Base-by-base conservation (phyloP, 2,329 filamentous ascomycete species). In the Sarocladiaceae sp. region DNA sequence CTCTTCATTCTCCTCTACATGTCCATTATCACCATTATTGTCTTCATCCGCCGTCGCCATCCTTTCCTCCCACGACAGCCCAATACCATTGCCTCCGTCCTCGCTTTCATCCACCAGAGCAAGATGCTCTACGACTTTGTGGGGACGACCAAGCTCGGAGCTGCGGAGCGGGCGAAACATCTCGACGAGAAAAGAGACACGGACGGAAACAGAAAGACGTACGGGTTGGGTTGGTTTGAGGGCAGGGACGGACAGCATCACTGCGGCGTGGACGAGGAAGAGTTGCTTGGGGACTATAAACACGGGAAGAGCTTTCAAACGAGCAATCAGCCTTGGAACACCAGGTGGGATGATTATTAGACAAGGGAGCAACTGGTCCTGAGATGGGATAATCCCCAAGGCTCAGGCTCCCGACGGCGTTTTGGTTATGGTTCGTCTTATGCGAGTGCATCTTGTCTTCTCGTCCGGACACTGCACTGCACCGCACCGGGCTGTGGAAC, bases 71-170 rank as follows among this genome's bases (percentile, higher is more conserved):
- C 86, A 1, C 76, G 86, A 4, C 83, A 89, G 66, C 85, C 85
- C 3, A 87, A 82, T 53, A 88, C 85, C 16, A 89, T 91, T 53
- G 81, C 85, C 2, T 82, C 78, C 33, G 78, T 89, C 44, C 69
- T 91, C 44, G 84, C 83, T 0, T 90, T 84, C 56, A 85, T 90
- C 48, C 82, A 90, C 61, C 84, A 88, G 64, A 83, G 77, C 60
- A 85, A 85, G 63, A 89, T 90, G 85, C 66, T 90, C 35, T 81
- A 80, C 50, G 78, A 80, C 55, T 90, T 90, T 60, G 81, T 87
- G 12, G 80, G 77, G 33, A 88, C 83, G 18, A 76, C 82, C 48
- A 78, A 78, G 62, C 63, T 82, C 42, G 75, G 71, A 51, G 78
- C 74, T 44, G 64, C 68, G 12, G 64, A 79, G 57, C 85, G 88